A percentile compares a stretch with the other conserved stretches of the same genome.
Conservation (phyloP, 2,329 filamentous ascomycete species). For the Diaporthe ilicicola region DNA sequence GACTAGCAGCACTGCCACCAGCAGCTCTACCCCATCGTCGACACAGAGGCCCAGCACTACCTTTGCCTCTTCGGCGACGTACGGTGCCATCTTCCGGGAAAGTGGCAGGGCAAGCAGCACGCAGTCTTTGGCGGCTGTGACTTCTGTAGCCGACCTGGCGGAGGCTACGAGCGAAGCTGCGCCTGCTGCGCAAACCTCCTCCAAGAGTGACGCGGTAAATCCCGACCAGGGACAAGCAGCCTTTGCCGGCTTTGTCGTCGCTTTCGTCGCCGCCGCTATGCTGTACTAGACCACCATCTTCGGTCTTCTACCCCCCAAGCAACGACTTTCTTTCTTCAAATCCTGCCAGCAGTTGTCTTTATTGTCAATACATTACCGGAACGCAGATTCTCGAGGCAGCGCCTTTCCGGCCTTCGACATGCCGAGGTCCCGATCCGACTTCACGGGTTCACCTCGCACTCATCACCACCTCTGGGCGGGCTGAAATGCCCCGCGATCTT, state of each 20-base stretch:
- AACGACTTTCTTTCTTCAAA: conserved; percentile 1
- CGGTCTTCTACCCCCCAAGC: conserved; percentile 44
- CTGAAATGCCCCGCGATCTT: conserved; percentile 15
- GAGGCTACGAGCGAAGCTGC: conserved; percentile 35
- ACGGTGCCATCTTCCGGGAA: conserved; percentile 63
- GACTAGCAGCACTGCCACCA: conserved; percentile 10
- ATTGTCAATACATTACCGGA: conserved; percentile 1
- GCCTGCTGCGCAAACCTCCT: conserved; percentile 37
- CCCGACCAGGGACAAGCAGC: conserved; percentile 59
- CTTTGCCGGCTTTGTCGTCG: conserved; percentile 62
- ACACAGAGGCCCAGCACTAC: conserved; percentile 22
- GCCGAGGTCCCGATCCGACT: neutral
- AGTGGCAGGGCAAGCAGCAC: conserved; percentile 48
- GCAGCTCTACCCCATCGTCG: conserved; percentile 34
- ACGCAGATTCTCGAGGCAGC: conserved; percentile 21
- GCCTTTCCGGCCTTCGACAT: conserved; percentile 2
- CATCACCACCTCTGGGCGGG: neutral
- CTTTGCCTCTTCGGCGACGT: conserved; percentile 33
- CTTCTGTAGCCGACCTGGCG: conserved; percentile 21
- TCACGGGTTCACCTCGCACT: neutral
- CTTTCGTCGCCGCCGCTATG: conserved; percentile 61
- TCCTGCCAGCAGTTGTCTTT: conserved; percentile 20
- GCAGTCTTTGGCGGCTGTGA: conserved; percentile 23
- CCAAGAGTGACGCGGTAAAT: conserved; percentile 53
- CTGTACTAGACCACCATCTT: conserved; percentile 51